Evolutionary conservation across 768 basidiomycete genomes (phyloP), one percentile per base, ranked within the genome.

Genomic region (Amanita phalloides): DNA sequence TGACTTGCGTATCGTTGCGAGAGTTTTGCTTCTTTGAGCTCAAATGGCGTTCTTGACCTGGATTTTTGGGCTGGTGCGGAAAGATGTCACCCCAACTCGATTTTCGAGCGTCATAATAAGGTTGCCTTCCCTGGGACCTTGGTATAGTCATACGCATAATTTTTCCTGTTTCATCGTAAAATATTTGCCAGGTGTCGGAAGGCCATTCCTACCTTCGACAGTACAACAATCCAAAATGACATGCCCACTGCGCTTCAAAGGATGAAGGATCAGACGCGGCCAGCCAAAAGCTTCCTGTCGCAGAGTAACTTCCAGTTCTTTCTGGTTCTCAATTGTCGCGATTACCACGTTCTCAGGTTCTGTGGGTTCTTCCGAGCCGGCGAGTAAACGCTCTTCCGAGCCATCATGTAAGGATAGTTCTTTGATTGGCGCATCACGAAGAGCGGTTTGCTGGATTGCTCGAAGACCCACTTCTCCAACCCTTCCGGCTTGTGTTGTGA

Each of bases 61-160:
- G 61, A 61, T 87, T 90, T 66, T 92, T 93, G 4, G 92, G 81
- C 14, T 72, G 67, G 61, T 97, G 94, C 20, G 96, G 96, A 67
- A 98, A 97, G 21, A 90, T 72, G 63, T 98, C 96, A 17, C 96
- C 96, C 94, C 95, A 98, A 8, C 66, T 68, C 0, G 89, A 83
- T 68, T 98, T 97, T 33, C 94, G 82, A 2, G 94, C 93, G 64
- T 98, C 96, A 62, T 97, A 92, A 62, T 82, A 99, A 0, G 80
- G 76, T 60, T 97, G 93, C 64, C 91, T 94, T n/a, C 93, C 93
- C 68, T 94, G 93, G 2, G 90, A 94, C 58, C 82, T 92, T 0
- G 95, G 89, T 36, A 95, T 82, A 4, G 87, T 95, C 66, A 94
- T 70, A 4, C 95, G 83, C 77, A 93, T 86, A 44, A 98, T 86